Evolutionary conservation across 139 green algal genomes (phyloP), one percentile per base, ranked within the genome.

Genomic region (Monoraphidium neglectum): DNA sequence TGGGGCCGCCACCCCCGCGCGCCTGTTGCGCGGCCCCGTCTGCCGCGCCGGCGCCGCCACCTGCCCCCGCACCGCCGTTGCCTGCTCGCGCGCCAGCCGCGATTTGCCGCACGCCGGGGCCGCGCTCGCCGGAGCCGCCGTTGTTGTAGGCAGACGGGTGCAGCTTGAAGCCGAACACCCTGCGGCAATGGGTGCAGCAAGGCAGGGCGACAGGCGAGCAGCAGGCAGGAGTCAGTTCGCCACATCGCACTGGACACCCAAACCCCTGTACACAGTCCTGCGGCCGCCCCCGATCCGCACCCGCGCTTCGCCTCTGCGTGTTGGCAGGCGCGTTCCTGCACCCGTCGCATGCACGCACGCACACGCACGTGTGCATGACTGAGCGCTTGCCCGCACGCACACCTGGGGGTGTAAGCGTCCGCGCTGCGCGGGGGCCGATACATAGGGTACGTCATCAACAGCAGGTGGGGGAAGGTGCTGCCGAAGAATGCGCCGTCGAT

Each of bases 91-190:
- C 43, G 8, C 8, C 43, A 8, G 43, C 12, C 8, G 43, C 43
- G 43, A 51, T 51, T 12, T 8, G 8, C 10, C 56, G 56, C 56
- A 63, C 56, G 56, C 56, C n/a, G 26, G 56, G 56, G 26, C 24
- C 56, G 56, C 56, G 56, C 56, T 30, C 56, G 56, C 26, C 56
- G 26, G 10, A 10, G 56, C 56, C 56, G 26, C 26, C 56, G 33
- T 63, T 63, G 36, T 28, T 76, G 67, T 85, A 89, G 2, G 86
- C 84, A 18, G 71, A 78, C 1, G 82, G 76, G 60, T 95, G 90
- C 49, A 98, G 82, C 74, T 95, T 97, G 86, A 99, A 99, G 40
- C 95, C 95, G 90, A 98, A 99, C n/a, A 99, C 92, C 1, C 80
- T 30, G 26, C 26, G 56, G 56, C 5, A 10, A 13, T 51, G 43